Percentiles rank a stretch among this genome's conserved stretches.
phyloP scores from a whole-genome alignment of 2,329 filamentous ascomycete species.

The Hypoxylon rubiginosum region DNA sequence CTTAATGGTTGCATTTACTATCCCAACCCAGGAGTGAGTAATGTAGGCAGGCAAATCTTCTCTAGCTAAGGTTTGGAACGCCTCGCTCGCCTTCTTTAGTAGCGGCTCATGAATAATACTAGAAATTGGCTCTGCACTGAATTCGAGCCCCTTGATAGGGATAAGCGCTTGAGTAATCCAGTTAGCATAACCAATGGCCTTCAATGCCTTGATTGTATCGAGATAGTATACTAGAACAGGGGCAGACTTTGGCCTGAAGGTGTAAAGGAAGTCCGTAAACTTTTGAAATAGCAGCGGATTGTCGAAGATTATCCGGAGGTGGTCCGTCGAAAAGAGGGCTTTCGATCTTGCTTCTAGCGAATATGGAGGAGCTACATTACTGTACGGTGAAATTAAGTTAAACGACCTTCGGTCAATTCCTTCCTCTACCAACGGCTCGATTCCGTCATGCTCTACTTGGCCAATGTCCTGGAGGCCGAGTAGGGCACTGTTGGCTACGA shows the following conservation, averaged over 20 bases:
- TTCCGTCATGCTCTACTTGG: conserved; percentile 48
- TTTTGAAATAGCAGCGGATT: conserved; percentile 72
- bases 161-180: conserved; percentile 73
- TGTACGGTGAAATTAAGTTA: conserved; percentile 60
- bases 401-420: conserved; percentile 57
- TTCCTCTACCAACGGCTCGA: conserved; percentile 54
- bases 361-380: conserved; percentile 56
- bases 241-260: conserved; percentile 71
- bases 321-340: conserved; percentile 74
- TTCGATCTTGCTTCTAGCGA: conserved; percentile 75
- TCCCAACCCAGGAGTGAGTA: conserved; percentile 75
- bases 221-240: conserved; percentile 79
- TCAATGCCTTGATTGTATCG: conserved; percentile 77
- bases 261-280: conserved; percentile 76
- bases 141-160: conserved; percentile 67
- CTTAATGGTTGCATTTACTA: conserved; percentile 77
- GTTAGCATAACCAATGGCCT: conserved; percentile 79
- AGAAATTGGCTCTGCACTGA: conserved; percentile 64
- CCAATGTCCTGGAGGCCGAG: conserved; percentile 47
- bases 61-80: conserved; percentile 73
- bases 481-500: conserved; percentile 31
- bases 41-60: conserved; percentile 81
- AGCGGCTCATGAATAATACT: conserved; percentile 70
- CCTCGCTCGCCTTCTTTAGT: conserved; percentile 72
- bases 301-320: conserved; percentile 74